These are phyloP conservation scores for Cladochytrium replicatum DNA, from an alignment of 192 early-diverging fungal genomes.

Conservation along the genomic window DNA sequence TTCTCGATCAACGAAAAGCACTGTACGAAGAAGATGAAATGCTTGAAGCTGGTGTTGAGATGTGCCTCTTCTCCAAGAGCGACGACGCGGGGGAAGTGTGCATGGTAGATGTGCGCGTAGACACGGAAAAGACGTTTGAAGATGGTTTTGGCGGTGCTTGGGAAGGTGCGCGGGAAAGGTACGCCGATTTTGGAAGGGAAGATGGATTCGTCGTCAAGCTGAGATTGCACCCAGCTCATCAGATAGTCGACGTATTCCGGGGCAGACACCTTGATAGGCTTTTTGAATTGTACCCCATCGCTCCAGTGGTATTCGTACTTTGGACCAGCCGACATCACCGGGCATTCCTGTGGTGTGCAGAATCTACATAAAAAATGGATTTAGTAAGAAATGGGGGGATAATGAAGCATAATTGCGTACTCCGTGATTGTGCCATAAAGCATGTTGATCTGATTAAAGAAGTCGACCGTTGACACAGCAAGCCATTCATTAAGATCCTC, in stretches of 20 bases:
- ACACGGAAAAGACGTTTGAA: conserved; percentile 83
- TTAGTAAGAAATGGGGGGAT: too few species aligned
- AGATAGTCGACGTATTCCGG: conserved; percentile 83
- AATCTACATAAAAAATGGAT: conserved; percentile 24
- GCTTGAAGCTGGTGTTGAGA: conserved; percentile 89
- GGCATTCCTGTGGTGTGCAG: conserved; percentile 82
- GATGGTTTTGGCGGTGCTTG: conserved; percentile 55
- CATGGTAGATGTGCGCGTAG: conserved; percentile 88
- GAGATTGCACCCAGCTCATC: conserved; percentile 64
- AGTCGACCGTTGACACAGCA: conserved; percentile 87
- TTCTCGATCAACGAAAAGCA: conserved; percentile 72
- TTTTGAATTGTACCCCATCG: conserved; percentile 71
- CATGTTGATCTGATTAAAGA: conserved; percentile 95
- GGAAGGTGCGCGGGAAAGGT: conserved; percentile 69
- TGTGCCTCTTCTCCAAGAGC: conserved; percentile 75
- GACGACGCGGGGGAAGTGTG: conserved; percentile 68
- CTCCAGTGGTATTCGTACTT: conserved; percentile 84
- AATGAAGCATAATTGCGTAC: conserved; percentile 2
- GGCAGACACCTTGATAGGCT: conserved; percentile 78
- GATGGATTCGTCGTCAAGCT: conserved; percentile 76
- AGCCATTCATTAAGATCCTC: conserved; percentile 89
- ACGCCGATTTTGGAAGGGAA: conserved; percentile 75
- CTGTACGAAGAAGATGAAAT: conserved; percentile 83
- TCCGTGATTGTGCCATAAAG: conserved; percentile 76
- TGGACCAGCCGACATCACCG: conserved; percentile 81